Base-by-base conservation (phyloP, 2,329 filamentous ascomycete genomes). In the Sarocladiaceae sp. region DNA sequence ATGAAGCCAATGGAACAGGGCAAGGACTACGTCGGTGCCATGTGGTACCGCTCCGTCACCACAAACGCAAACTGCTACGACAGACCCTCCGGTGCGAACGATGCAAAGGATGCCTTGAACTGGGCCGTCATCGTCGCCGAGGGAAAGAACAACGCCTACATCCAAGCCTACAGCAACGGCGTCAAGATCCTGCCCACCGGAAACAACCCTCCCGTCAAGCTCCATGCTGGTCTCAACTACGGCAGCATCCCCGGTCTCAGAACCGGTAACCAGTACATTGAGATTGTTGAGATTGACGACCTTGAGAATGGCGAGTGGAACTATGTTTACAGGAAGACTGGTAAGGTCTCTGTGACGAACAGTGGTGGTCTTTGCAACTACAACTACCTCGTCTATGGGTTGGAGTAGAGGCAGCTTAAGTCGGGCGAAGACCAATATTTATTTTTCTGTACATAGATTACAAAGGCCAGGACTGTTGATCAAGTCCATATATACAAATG, bases 31-130 rank as follows among this genome's bases (percentile, higher is more conserved):
- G 23, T 44, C 11, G 56, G 56, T 22, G 54, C 56, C 22, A 54
- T 56, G 50, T 57, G 56, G 56, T 56, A 57, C 52, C 46, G 52
- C 11, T 22, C 53, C 18, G 40, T 47, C 13, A 26, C 25, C 11
- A 47, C 42, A 13, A 29, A 47, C 20, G 42, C 42, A 4, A 47
- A 11, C 42, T 47, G 42, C 42, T 11, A 10, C 13, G 42, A 47
- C 42, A 10, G 10, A 15, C 42, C 42, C 13, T 10, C 7, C n/a
- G 42, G 42, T 22, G 42, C 42, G 10, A 4, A 11, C 12, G 42
- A 47, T 29, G 42, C 42, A 28, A 47, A 47, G 26, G 42, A 47
- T 25, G 42, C 42, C 11, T 15, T 47, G 22, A 47, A 47, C 42
- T 47, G 42, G 42, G 42, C 42, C n/a, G 42, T 47, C 25, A 29